phyloP scores from a whole-genome alignment of 306 rosid species.

The Vachellia collinsii region DNA sequence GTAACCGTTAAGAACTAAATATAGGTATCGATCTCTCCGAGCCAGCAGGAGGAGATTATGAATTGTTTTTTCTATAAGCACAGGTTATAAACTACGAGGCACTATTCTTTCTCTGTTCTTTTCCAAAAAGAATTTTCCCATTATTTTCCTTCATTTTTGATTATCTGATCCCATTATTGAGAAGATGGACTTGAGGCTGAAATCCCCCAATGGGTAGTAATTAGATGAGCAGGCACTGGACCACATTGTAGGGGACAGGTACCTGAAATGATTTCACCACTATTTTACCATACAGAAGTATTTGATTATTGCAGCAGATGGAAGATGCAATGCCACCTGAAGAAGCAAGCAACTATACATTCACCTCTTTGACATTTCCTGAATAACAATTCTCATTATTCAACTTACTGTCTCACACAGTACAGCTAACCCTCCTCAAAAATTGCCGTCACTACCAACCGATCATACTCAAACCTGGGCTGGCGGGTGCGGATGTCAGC shows the following conservation, averaged over 20 bases:
- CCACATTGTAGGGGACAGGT: conserved; percentile 42
- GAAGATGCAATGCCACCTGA: background rate
- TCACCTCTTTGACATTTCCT: conserved; percentile 3
- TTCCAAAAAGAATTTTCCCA: background rate
- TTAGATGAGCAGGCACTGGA: conserved; percentile 41
- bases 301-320: background rate
- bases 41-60: no score
- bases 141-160: background rate
- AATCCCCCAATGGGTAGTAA: conserved; percentile 35
- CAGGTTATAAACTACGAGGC: background rate
- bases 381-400: background rate
- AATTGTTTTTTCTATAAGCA: no score
- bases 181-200: conserved; percentile 32
- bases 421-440: background rate
- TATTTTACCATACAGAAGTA: background rate
- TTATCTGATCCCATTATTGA: conserved; percentile 24
- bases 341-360: background rate
- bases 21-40: no score
- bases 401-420: conserved; percentile 1
- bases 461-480: background rate
- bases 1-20: no score
- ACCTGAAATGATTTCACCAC: conserved; percentile 25
- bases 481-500: no score
- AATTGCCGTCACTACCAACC: background rate
- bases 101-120: background rate